Conservation (phyloP, 345 rosid species). For the Euphorbia peplus region DNA sequence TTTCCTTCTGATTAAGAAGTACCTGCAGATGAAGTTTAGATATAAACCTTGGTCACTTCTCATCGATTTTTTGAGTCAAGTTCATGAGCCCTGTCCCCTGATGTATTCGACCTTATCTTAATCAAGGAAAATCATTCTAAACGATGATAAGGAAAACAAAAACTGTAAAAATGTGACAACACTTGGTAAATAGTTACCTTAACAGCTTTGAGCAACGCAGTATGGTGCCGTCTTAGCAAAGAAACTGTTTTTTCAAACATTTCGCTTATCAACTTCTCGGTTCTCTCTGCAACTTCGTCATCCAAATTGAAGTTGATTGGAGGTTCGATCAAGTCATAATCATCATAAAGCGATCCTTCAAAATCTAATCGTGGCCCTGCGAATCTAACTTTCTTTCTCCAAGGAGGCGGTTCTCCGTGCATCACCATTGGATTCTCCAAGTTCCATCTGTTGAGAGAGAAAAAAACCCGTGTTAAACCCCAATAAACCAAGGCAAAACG, state of each 20-base stretch:
- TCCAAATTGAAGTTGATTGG: conserved; percentile 83
- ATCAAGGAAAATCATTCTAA: not conserved
- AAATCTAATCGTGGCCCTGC: conserved; percentile 90
- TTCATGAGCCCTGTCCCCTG: too few species aligned
- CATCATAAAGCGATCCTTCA: conserved; percentile 87
- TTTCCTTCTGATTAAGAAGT: conserved; percentile 68
- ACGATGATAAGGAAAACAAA: not conserved
- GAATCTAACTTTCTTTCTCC: conserved; percentile 70
- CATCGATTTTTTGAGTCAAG: too few species aligned
- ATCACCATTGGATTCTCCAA: conserved; percentile 89
- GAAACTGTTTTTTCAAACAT: conserved; percentile 63
- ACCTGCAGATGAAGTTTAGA: conserved; percentile 51
- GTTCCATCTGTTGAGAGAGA: conserved; percentile 69
- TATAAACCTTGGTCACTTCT: too few species aligned
- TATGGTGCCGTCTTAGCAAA: conserved; percentile 66
- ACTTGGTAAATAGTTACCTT: conserved; percentile 46
- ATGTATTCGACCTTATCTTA: not conserved
- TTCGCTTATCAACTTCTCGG: conserved; percentile 55
- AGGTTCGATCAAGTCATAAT: conserved; percentile 66
- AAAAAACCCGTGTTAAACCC: conserved; percentile 9
- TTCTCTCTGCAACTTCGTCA: conserved; percentile 70
- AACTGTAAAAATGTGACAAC: not conserved
- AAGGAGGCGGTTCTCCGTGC: conserved; percentile 89
- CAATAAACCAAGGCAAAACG: not conserved
- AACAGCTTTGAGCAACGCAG: conserved; percentile 76